phyloP scores from a whole-genome alignment of 2,329 filamentous ascomycete species.

The Purpureocillium lavendulum region DNA sequence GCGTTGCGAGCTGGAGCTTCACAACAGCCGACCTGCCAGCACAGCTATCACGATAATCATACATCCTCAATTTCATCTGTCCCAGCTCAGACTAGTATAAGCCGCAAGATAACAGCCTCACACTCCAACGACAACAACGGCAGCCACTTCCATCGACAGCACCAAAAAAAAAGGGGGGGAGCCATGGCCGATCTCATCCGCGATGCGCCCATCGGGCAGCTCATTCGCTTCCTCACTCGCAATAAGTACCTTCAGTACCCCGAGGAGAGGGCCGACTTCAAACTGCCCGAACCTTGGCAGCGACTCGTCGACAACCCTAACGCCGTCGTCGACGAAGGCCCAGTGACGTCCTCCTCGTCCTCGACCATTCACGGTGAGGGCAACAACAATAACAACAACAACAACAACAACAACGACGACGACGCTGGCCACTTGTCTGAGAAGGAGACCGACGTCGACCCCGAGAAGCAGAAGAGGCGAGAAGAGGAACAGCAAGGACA shows the following conservation, averaged over 20 bases:
- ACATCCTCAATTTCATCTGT: too few relatives aligned
- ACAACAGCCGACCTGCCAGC: too few relatives aligned
- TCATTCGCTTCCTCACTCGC: conserved; percentile 44
- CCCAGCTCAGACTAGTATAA: too few relatives aligned
- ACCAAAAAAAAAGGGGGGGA: background rate
- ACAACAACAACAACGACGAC: background rate
- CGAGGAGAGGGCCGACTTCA: conserved; percentile 48
- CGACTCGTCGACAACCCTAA: conserved; percentile 23
- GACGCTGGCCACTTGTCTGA: background rate
- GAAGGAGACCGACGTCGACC: background rate
- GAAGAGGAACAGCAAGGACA: background rate
- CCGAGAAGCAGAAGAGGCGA: background rate
- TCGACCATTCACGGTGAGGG: background rate
- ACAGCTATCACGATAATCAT: too few relatives aligned
- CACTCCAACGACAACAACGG: too few relatives aligned
- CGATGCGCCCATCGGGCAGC: conserved; percentile 50
- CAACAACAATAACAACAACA: background rate
- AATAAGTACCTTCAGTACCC: conserved; percentile 49
- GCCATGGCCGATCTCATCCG: conserved; percentile 30
- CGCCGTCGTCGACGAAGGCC: conserved; percentile 9
- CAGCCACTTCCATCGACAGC: background rate
- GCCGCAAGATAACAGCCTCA: too few relatives aligned
- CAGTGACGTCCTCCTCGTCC: conserved; percentile 5
- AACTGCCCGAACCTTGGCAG: conserved; percentile 34
- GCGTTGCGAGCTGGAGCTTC: too few relatives aligned